Evolutionary conservation across 2,329 filamentous ascomycete species (phyloP), one percentile per base, ranked within the genome.

Genomic region (Zarea fungicola): DNA sequence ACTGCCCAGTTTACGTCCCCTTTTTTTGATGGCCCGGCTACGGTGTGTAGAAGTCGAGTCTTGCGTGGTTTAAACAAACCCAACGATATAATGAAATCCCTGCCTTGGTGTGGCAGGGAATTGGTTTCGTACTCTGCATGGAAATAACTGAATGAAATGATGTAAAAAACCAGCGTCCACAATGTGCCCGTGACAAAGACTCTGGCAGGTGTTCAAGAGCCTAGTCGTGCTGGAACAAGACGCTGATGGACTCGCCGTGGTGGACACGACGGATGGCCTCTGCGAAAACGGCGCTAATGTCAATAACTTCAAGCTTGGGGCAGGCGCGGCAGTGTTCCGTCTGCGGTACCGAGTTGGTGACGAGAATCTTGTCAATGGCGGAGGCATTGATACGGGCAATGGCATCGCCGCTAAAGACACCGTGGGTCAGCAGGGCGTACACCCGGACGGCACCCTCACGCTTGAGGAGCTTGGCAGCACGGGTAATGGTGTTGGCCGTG

Each of bases 181-280:
- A n/a, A n/a, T n/a, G n/a, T n/a, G n/a, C n/a, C n/a, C n/a, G n/a
- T n/a, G n/a, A n/a, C n/a, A n/a, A n/a, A n/a, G 42, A 11, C 42
- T 28, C 3, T 21, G 21, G 18, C 18, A 13, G n/a, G 21, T 13
- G 29, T 2, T n/a, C n/a, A 39, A 22, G 35, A 6, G 14, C 16
- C 25, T 45, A 63, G 56, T 56, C 53, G 51, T 67, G 65, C 58
- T 69, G 65, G 55, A 99, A 99, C 44, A 99, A 78, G 53, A 93
- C 89, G 65, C 90, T 96, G 70, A 99, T 96, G 62, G 89, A 96
- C 73, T 99, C 93, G 61, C 93, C 93, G 67, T 97, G 91, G 70
- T 99, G 93, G 51, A 97, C 92, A 54, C 93, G 83, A 55, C 93
- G 87, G 59, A 97, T 96, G 43, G 93, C 89, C 77, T 97, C 92